Percentiles rank a stretch among this genome's conserved stretches.
Conservation (phyloP, 495 filamentous ascomycete genomes). For the Daldinia bambusicola region DNA sequence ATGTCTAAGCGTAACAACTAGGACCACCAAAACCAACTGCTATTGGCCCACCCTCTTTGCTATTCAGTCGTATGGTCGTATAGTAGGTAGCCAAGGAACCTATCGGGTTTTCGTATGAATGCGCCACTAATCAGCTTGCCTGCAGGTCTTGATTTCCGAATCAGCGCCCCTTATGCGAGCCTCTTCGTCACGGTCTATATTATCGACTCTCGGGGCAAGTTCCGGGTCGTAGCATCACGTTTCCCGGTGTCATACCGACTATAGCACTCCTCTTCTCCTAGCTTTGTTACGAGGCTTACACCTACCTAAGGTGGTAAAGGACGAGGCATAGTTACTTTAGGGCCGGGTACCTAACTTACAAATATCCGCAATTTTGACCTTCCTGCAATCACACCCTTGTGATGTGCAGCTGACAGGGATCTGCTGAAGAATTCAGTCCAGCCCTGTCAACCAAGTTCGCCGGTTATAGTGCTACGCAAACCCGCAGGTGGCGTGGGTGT, state of each 20-base stretch:
- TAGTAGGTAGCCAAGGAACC: neutral
- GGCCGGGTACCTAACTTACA: conserved; percentile 15
- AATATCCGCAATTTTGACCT: conserved; percentile 18
- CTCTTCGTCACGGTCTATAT: neutral
- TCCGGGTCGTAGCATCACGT: conserved; percentile 10
- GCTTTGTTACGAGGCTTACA: neutral
- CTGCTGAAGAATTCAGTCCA: conserved; percentile 32
- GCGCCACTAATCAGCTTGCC: neutral
- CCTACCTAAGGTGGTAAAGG: neutral
- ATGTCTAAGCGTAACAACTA: neutral
- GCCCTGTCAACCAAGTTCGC: conserved; percentile 24
- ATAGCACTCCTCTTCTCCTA: conserved; percentile 7
- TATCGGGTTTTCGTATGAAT: conserved; percentile 6
- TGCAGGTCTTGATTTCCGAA: neutral
- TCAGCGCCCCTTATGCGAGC: conserved; percentile 1
- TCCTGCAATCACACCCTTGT: conserved; percentile 22
- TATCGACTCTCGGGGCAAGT: conserved; percentile 5
- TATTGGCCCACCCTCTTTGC: conserved; percentile 9
- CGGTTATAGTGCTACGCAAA: neutral
- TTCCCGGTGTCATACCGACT: conserved; percentile 3
- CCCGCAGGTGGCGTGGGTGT: conserved; percentile 9
- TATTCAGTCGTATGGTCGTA: neutral
- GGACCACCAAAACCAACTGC: neutral
- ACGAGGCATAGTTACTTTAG: neutral
- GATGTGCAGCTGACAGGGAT: conserved; percentile 18